Evolutionary conservation across 768 basidiomycete genomes (phyloP).

Genomic region (Mycena metata): DNA sequence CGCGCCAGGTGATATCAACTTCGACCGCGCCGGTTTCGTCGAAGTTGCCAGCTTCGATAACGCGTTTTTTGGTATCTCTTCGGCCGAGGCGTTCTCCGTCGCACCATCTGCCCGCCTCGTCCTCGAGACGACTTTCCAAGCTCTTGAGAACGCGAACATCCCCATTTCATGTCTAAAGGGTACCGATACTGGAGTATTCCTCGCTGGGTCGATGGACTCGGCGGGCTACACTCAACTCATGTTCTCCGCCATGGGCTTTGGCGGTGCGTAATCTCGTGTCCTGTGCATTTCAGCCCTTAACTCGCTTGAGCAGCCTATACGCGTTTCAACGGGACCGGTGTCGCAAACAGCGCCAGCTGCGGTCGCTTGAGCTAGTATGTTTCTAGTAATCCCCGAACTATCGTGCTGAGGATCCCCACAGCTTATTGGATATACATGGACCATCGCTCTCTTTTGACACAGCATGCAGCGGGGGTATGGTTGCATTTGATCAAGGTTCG

Average conservation of each 20-base stretch:
- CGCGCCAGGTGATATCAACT: conserved; percentile 48
- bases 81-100: conserved; percentile 51
- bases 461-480: conserved; percentile 52
- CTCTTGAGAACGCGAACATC: conserved; percentile 54
- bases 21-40: conserved; percentile 50
- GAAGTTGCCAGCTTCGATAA: conserved; percentile 50
- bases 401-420: conserved; percentile 19
- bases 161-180: conserved; percentile 51
- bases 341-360: conserved; percentile 49
- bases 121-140: conserved; percentile 52
- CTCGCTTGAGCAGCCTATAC: conserved; percentile 44
- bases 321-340: conserved; percentile 51
- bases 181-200: conserved; percentile 49
- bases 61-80: conserved; percentile 52
- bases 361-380: conserved; percentile 55
- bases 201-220: conserved; percentile 49
- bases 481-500: conserved; percentile 51
- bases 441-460: conserved; percentile 52
- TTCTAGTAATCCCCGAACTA: not conserved
- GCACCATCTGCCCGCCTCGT: conserved; percentile 48
- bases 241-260: conserved; percentile 49
- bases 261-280: conserved; percentile 39
- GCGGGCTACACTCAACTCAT: conserved; percentile 49
- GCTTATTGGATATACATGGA: conserved; percentile 52
- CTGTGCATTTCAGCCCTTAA: not conserved